A percentile compares a stretch with the other conserved stretches of the same genome.
Evolutionary conservation across 371 early-diverging fungal species (phyloP).

Genomic region (Dichotomocladium elegans): DNA sequence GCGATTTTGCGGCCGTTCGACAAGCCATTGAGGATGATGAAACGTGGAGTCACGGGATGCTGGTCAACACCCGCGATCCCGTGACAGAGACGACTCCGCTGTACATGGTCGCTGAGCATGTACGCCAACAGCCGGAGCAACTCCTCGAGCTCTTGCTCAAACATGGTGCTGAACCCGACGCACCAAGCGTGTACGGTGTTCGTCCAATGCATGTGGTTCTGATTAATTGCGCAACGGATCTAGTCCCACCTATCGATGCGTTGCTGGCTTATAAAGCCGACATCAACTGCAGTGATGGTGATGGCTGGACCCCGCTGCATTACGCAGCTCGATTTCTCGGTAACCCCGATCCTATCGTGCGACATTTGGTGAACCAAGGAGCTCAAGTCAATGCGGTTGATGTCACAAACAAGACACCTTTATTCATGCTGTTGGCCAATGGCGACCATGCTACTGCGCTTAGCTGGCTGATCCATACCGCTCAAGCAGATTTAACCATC

Average conservation of each 20-base stretch:
- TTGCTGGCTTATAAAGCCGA: slow-evolving; percentile 29
- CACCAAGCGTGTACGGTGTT: slow-evolving; percentile 35
- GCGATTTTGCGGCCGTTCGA: slow-evolving; percentile 11
- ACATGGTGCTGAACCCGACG: slow-evolving; percentile 46
- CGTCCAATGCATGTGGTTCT: slow-evolving; percentile 37
- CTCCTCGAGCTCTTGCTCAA: slow-evolving; percentile 35
- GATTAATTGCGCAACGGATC: slow-evolving; percentile 26
- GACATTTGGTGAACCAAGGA: slow-evolving; percentile 27
- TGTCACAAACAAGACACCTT: slow-evolving; percentile 23
- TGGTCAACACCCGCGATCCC: slow-evolving; percentile 47
- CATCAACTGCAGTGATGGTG: slow-evolving; percentile 63
- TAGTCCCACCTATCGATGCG: slow-evolving; percentile 30
- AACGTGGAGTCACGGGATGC: slow-evolving; percentile 4
- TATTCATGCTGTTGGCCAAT: slow-evolving; percentile 31
- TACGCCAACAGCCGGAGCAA: slow-evolving; percentile 26
- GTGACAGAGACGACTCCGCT: slow-evolving; percentile 46
- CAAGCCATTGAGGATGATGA: slow-evolving; percentile 10
- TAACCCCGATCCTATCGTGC: slow-evolving; percentile 13
- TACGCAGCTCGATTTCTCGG: slow-evolving; percentile 58
- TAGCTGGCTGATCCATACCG: slow-evolving; percentile 9
- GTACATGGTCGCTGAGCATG: slow-evolving; percentile 32
- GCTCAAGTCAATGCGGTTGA: slow-evolving; percentile 48
- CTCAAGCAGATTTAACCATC: slow-evolving; percentile 3
- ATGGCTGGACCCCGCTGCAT: slow-evolving; percentile 77
- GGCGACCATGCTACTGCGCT: slow-evolving; percentile 10